Evolutionary conservation across 1,284 basidiomycete genomes (phyloP).

Genomic region (Trichosporon sp.): DNA sequence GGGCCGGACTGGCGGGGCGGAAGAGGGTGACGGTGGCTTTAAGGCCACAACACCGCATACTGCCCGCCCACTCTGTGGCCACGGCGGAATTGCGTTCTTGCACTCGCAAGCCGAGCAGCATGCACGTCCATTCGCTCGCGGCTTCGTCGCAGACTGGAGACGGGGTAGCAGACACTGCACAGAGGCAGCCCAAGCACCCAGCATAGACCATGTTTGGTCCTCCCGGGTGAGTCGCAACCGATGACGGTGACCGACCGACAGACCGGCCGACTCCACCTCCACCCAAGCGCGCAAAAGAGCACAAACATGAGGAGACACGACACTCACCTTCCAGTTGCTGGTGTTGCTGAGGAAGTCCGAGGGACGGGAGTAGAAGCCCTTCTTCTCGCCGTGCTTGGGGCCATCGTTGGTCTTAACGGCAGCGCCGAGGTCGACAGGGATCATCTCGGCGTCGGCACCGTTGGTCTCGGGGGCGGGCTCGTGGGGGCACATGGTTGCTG

Average conservation of each 20-base stretch:
- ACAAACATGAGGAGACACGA: not conserved
- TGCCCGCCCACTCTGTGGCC: constrained; percentile 4
- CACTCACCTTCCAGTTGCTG: constrained; percentile 74
- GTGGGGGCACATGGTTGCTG: constrained; percentile 31
- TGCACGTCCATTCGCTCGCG: not conserved
- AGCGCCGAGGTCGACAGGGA: constrained; percentile 40
- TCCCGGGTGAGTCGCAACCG: not conserved
- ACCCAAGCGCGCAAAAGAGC: not conserved
- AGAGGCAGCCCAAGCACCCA: not conserved
- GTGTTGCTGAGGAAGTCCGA: constrained; percentile 89
- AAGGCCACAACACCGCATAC: constrained; percentile 10
- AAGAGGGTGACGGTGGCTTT: not conserved
- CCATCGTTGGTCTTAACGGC: constrained; percentile 55
- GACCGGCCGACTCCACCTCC: not conserved
- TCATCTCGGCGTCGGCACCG: constrained; percentile 46
- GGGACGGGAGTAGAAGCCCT: constrained; percentile 83
- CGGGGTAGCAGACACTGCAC: not conserved
- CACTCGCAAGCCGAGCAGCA: not conserved
- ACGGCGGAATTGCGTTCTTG: not conserved
- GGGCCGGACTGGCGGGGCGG: not conserved
- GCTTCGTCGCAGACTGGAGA: not conserved
- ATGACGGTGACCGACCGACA: not conserved
- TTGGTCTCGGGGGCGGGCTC: constrained; percentile 54
- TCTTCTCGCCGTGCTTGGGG: constrained; percentile 55
- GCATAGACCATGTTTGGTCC: not conserved